Evolutionary conservation across 2,329 filamentous ascomycete genomes (phyloP), one percentile per base, ranked within the genome.

Genomic region (Exophiala xenobiotica): DNA sequence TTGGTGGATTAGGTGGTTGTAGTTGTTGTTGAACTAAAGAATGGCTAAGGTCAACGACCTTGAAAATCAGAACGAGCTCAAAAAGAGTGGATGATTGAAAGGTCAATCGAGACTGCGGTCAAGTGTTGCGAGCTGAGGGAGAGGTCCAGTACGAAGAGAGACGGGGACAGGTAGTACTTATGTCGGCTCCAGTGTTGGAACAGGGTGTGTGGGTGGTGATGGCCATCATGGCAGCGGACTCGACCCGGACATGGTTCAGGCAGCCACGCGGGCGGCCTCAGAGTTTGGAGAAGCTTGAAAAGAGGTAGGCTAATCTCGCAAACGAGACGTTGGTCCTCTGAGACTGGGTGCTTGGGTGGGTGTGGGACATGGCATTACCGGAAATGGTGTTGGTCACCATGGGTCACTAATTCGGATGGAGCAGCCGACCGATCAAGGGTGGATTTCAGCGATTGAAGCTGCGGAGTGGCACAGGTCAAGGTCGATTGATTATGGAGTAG

Each of bases 1-100:
- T 59, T 42, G 20, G 27, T 41, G 19, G 44, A 44, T 48, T 42
- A 45, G 19, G 19, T n/a, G 37, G 12, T 19, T 39, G 37, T 39
- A 27, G 6, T 27, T 27, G 27, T 26, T 46, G 35, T 51, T 54
- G 44, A n/a, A 24, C n/a, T 49, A 61, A 61, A 41, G 59, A 61
- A 38, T 57, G 59, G 49, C 54, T 59, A 49, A 56, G 57, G 57
- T 59, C 51, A 55, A 53, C 22, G 57, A 59, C 59, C 57, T 58
- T 37, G 49, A 51, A 51, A 50, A 46, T 35, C 16, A 46, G 20
- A 47, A 33, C 46, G 47, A 48, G 53, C 49, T 58, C 54, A 47
- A 46, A 61, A 58, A 53, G 59, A 61, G 53, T 60, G 59, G 59
- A 58, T 48, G 59, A 61, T 57, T 61, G 59, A 60, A 56, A 61